Evolutionary conservation across 176 grass and related monocot genomes (phyloP), one percentile per base, ranked within the genome.

Genomic region (Avena atlantica): DNA sequence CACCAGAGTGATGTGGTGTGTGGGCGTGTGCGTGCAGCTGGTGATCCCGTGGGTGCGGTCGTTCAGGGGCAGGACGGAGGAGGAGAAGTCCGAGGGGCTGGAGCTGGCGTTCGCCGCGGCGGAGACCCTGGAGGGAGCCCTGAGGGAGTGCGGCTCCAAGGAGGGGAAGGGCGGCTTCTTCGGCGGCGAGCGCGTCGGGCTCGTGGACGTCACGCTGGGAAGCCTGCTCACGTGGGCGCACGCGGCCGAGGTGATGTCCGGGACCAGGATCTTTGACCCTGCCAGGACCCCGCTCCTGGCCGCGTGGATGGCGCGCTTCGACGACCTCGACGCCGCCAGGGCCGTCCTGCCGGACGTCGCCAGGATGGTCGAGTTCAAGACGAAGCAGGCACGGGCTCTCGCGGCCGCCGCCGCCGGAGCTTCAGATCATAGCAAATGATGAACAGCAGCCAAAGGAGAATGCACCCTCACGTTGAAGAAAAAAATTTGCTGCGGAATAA

Each of bases 41-140:
- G 64, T 67, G 64, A 67, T 67, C 64, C 64, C 64, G 64, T 67
- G 64, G 64, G 64, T 67, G 64, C 27, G 25, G 64, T 67, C 64
- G 27, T 67, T 67, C 27, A 67, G 64, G 27, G 27, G 64, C 12
- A 34, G 0, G 64, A 67, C 27, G 25, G 64, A 29, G 64, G 64
- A 67, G 64, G 64, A 67, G 64, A 67, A 34, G 27, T 67, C 27
- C 0, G 27, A 67, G 27, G 64, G 64, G 27, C 2, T 67, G 13
- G 6, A 8, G 64, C 64, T 34, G 64, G 2, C 13, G 27, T 34
- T 67, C 64, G 27, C 25, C 27, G 64, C 64, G 6, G 27, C 34
- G 64, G 64, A 67, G 27, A 34, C 5, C 4, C 64, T 67, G 27
- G 64, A 67, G 13, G 27, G 64, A 8, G 64, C 27, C 0, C 27